Evolutionary conservation across 1,284 basidiomycete genomes (phyloP), one percentile per base, ranked within the genome.

Genomic region (Tylopilus sp.): DNA sequence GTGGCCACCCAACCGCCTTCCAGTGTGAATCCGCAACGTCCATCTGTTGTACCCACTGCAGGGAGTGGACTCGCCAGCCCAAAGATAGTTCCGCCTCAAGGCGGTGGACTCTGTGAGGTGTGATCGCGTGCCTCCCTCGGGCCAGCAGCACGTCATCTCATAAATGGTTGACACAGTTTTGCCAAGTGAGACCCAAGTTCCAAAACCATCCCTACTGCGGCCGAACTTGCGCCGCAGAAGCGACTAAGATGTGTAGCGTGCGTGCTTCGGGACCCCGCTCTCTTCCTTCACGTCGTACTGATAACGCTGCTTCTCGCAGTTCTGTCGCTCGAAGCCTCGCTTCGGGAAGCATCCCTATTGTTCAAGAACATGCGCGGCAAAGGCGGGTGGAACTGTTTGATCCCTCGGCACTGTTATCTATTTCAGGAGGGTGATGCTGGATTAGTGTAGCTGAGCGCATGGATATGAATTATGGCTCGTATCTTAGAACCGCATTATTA

Each of bases 221-320:
- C 38, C 79, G 81, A 67, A 82, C 77, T 40, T 83, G 81, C 58
- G 80, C 79, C 17, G 59, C 66, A 26, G 71, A 79, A 58, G 80
- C 75, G 37, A 49, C 56, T 29, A 67, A 60, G 48, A 54, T 56
- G 53, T 68, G 66, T 31, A 63, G 55, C 10, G 66, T 68, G 40
- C 20, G 64, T 64, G 31, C 20, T 38, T 30, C 14, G 11, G 7
- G 14, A 35, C 30, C 20, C 20, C 15, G n/a, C 7, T 30, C n/a
- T 17, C n/a, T 20, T n/a, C n/a, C 17, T 30, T 15, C 26, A 10
- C 21, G 33, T 24, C n/a, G 7, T 34, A 10, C 24, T 56, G 18
- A 62, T 43, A 18, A 12, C 9, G 10, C 31, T 24, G 24, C 38
- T 14, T 29, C 44, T 46, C 28, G 14, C n/a, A 66, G 64, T 59